Evolutionary conservation across 257 asterid species (phyloP).

Genomic region (Gardenia jasminoides): DNA sequence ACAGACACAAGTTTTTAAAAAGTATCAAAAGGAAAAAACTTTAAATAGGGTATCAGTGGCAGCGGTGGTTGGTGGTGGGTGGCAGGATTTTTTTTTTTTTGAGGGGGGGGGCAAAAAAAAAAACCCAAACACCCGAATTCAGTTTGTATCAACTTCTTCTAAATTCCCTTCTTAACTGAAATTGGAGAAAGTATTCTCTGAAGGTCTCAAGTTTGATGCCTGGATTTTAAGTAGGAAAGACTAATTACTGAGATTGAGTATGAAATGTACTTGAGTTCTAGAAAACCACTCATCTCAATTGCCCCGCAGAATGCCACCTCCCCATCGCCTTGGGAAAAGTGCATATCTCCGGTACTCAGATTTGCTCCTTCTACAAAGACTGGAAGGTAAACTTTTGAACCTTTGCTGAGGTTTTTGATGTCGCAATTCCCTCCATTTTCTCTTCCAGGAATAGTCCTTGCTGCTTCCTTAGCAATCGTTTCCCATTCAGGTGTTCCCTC

Average conservation of each 20-base stretch:
- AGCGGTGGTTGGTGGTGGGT: too few relatives aligned
- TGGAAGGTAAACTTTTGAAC: conserved; percentile 89
- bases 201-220: background rate
- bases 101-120: too few relatives aligned
- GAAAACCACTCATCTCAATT: conserved; percentile 96
- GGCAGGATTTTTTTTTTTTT: too few relatives aligned
- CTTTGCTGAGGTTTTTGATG: conserved; percentile 90
- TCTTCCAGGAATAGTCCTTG: conserved; percentile 92
- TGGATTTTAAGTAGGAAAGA: background rate
- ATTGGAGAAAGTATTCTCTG: background rate
- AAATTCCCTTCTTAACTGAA: background rate
- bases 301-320: conserved; percentile 97
- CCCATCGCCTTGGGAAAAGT: conserved; percentile 95
- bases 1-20: too few relatives aligned
- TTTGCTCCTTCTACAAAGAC: conserved; percentile 97
- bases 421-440: conserved; percentile 97
- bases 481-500: conserved; percentile 84
- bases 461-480: conserved; percentile 81
- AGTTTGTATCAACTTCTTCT: background rate
- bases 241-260: conserved; percentile 1
- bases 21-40: too few relatives aligned
- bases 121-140: too few relatives aligned
- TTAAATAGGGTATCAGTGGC: too few relatives aligned
- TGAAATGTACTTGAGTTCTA: conserved; percentile 83
- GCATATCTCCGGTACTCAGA: conserved; percentile 97